These are phyloP conservation scores for Trichoderma pleuroti DNA, from an alignment of 2,329 filamentous ascomycete species.

Conservation along the genomic window DNA sequence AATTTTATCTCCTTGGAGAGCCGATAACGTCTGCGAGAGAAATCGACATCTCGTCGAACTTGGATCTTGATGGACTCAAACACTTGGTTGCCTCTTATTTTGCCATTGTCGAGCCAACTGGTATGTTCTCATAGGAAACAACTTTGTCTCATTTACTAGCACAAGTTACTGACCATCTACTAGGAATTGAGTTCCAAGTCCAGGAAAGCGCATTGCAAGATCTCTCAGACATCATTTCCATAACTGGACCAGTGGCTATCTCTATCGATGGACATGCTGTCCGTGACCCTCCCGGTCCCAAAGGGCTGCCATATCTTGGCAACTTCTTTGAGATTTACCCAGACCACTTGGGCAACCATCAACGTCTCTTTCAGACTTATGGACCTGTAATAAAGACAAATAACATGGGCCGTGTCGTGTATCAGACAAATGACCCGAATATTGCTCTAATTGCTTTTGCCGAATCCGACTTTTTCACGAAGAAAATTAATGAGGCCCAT, in stretches of 20 bases:
- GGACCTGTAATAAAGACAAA: slow-evolving; percentile 50
- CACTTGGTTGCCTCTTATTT: slow-evolving; percentile 42
- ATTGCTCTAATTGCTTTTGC: slow-evolving; percentile 44
- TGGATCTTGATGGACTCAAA: slow-evolving; percentile 37
- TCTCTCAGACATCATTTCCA: slow-evolving; percentile 35
- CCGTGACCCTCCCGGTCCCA: slow-evolving; percentile 49
- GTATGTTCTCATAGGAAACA: slow-evolving; percentile 26
- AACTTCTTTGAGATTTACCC: slow-evolving; percentile 55
- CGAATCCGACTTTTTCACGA: slow-evolving; percentile 52
- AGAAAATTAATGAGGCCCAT: slow-evolving; percentile 49
- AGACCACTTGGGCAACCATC: slow-evolving; percentile 55
- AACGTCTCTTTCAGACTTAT: slow-evolving; percentile 51
- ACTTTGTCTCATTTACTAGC: too few relatives aligned
- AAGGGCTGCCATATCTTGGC: slow-evolving; percentile 47
- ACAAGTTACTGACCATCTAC: not conserved
- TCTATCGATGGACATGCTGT: slow-evolving; percentile 48
- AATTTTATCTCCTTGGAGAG: slow-evolving; percentile 43
- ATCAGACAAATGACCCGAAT: slow-evolving; percentile 49
- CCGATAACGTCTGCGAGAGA: slow-evolving; percentile 34
- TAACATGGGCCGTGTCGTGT: slow-evolving; percentile 48
- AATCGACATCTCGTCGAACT: slow-evolving; percentile 35
- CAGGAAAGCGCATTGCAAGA: not conserved
- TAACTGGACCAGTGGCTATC: slow-evolving; percentile 37
- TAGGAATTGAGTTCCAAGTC: not conserved
- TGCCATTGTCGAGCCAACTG: slow-evolving; percentile 41